Evolutionary conservation across 352 stramenopile genomes (phyloP).

Genomic region (Globisporangium canariense): DNA sequence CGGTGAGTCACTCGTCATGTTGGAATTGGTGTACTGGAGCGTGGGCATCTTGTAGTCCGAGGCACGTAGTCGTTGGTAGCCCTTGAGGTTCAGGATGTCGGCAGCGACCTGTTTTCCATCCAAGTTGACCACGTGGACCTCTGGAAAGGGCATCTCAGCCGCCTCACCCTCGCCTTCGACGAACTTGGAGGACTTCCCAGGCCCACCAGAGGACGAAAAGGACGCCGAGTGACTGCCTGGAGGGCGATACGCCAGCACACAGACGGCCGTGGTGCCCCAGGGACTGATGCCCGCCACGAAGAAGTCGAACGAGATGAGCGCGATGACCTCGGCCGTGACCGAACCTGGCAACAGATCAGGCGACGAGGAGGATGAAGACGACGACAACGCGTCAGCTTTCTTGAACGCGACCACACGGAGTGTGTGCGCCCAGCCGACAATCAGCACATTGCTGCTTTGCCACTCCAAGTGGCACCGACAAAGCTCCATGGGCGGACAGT

Average conservation of each 20-base stretch:
- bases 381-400: slow-evolving; percentile 34
- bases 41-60: slow-evolving; percentile 82
- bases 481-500: slow-evolving; percentile 80
- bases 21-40: slow-evolving; percentile 48
- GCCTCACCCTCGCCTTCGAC: slow-evolving; percentile 72
- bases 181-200: slow-evolving; percentile 30
- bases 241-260: slow-evolving; percentile 68
- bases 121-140: slow-evolving; percentile 86
- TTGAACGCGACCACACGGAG: slow-evolving; percentile 80
- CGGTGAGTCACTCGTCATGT: slow-evolving; percentile 18
- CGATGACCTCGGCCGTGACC: slow-evolving; percentile 63
- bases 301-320: slow-evolving; percentile 80
- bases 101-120: slow-evolving; percentile 85
- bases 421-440: slow-evolving; percentile 76
- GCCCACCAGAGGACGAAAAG: slow-evolving; percentile 18
- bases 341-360: slow-evolving; percentile 25
- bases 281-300: slow-evolving; percentile 75
- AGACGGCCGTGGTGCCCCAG: slow-evolving; percentile 56
- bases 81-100: slow-evolving; percentile 70
- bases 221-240: slow-evolving; percentile 28
- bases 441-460: slow-evolving; percentile 50
- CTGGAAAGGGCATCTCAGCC: slow-evolving; percentile 72
- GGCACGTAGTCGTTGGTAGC: slow-evolving; percentile 69
- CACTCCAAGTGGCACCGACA: slow-evolving; percentile 80
- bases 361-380: slow-evolving; percentile 29